These are phyloP conservation scores for Escallonia herrerae DNA, from an alignment of 129 eudicot genomes.

Conservation along the genomic window DNA sequence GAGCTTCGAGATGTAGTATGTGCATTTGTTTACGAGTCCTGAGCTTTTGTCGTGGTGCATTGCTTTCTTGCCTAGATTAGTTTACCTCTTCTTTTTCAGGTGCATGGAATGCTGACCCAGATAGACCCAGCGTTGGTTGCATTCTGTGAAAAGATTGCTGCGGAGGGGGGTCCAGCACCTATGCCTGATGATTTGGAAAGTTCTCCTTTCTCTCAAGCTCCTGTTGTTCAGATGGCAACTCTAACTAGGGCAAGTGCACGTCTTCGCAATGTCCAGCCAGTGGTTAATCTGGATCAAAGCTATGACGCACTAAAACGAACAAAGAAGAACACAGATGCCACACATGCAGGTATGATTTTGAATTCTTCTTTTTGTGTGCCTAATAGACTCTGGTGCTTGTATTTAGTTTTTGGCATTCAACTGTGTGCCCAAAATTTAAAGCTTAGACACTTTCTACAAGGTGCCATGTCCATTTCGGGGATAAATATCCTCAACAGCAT, in stretches of 20 bases:
- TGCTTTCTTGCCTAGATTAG: neutral
- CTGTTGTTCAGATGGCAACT: conserved; percentile 55
- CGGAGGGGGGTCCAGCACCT: conserved; percentile 75
- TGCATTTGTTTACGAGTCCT: neutral
- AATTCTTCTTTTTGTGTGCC: conserved; percentile 3
- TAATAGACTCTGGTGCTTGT: neutral
- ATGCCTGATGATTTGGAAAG: conserved; percentile 58
- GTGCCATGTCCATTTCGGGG: no score
- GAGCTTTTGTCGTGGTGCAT: conserved; percentile 8
- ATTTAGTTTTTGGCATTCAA: neutral
- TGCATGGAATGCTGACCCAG: conserved; percentile 96
- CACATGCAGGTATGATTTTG: conserved; percentile 47
- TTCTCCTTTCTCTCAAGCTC: conserved; percentile 42
- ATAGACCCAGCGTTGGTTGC: conserved; percentile 90
- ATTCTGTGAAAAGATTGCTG: conserved; percentile 90
- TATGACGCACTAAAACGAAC: conserved; percentile 66
- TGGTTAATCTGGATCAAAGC: conserved; percentile 70
- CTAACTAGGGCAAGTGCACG: conserved; percentile 93
- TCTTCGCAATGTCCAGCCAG: conserved; percentile 93
- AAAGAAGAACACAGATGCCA: conserved; percentile 57
- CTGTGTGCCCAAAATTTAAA: no score
- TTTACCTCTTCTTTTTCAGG: conserved; percentile 34
- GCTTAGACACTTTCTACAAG: no score
- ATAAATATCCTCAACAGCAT: no score
- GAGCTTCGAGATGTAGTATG: conserved; percentile 98